Base-by-base conservation (phyloP, 352 stramenopile species). In the Peronospora destructor region DNA sequence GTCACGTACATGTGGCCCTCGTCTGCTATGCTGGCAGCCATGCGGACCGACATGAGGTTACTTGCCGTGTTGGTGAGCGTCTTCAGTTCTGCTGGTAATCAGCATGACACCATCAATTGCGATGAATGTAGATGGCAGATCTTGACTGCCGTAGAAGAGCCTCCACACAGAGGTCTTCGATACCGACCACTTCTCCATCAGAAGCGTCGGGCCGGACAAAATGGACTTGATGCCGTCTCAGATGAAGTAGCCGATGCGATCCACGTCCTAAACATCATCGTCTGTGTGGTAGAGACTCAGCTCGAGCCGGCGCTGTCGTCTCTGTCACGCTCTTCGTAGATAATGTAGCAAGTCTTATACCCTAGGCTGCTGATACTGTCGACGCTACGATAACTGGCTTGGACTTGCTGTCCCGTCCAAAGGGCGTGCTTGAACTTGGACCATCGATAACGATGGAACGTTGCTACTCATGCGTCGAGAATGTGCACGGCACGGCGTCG, bases 201-300 rank as follows among this genome's bases (percentile, higher is more conserved):
- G 19, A 52, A 23, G 68, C 39, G 0, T 80, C 10, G 69, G 8
- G 0, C 19, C 19, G 19, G 3, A 21, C 19, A 21, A 21, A 21
- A 13, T 49, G 0, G 49, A 67, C 26, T 49, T 44, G 14, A 67
- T 62, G 49, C 58, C 56, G 43, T 66, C 58, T 21, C 52, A 64
- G 19, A 67, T 57, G 30, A 51, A 49, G 34, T 67, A 59, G 48
- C 48, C 56, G 34, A 29, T 56, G 28, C 53, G 34, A 33, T 56
- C 44, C 13, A 40, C 29, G 25, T 58, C 41, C 41, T 17, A 32
- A 21, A 3, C n/a, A 64, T 38, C 40, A 21, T 82, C 68, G 17
- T 87, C 71, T 13, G 54, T 71, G 38, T 87, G 71, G 56, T 85
- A 85, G 3, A 83, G 52, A 45, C 78, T 73, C 16, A 83, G 47